Percentiles rank a stretch among this genome's conserved stretches.
These are phyloP conservation scores for Suillus variegatus DNA, from an alignment of 768 basidiomycete species.

Conservation along the genomic window DNA sequence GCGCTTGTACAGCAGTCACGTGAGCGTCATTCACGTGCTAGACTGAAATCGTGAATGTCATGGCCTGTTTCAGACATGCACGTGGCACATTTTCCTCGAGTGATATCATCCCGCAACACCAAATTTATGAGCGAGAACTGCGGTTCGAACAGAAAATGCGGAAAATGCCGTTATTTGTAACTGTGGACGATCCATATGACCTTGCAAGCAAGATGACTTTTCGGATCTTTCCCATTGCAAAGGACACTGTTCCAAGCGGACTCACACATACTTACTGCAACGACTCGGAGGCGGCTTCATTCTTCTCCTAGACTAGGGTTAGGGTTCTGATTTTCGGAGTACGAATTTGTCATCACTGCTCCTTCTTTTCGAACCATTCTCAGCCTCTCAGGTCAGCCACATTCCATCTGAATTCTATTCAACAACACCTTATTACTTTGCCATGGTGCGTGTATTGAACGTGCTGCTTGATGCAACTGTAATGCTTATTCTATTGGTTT, in stretches of 20 bases:
- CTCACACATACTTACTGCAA: background rate
- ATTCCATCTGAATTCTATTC: background rate
- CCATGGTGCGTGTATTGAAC: slow-evolving; percentile 17
- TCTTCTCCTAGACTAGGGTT: slow-evolving; percentile 15
- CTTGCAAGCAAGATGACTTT: too few species aligned
- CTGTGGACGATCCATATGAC: too few species aligned
- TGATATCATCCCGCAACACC: too few species aligned
- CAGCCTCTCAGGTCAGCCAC: slow-evolving; percentile 2
- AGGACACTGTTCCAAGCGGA: too few species aligned
- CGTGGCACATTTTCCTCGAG: too few species aligned
- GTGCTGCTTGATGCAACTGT: background rate
- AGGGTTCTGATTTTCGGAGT: slow-evolving; percentile 17
- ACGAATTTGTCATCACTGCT: slow-evolving; percentile 28
- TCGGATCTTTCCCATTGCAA: too few species aligned
- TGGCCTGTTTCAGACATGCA: too few species aligned
- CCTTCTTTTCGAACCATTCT: slow-evolving; percentile 22
- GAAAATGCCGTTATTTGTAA: too few species aligned
- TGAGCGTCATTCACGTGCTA: background rate
- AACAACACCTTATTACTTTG: slow-evolving; percentile 15
- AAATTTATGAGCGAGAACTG: too few species aligned
- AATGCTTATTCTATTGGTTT: background rate
- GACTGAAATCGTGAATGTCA: too few species aligned
- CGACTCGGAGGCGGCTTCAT: background rate
- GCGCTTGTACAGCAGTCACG: background rate
- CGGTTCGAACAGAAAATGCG: too few species aligned